Percentiles rank a stretch among this genome's conserved stretches.
phyloP scores from a whole-genome alignment of 257 asterid genomes.

The Solanum pennellii region DNA sequence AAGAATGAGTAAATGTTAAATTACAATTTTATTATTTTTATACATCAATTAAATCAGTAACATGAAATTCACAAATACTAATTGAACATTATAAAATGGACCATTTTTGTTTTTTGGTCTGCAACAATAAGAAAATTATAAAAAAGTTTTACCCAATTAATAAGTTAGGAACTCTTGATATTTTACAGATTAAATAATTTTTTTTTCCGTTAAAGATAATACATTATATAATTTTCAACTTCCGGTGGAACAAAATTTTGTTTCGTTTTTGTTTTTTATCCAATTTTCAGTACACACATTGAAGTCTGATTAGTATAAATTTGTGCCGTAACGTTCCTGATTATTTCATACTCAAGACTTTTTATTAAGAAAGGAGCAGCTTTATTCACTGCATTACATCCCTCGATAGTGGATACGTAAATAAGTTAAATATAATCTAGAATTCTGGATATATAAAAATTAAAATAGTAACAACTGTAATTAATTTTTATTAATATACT shows the following conservation, averaged over 20 bases:
- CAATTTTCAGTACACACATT: too few species aligned
- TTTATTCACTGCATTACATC: neutral
- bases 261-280: too few species aligned
- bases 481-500: neutral
- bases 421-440: neutral
- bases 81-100: neutral
- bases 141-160: neutral
- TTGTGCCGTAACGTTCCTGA: too few species aligned
- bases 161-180: neutral
- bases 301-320: too few species aligned
- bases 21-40: neutral
- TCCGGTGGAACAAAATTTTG: too few species aligned
- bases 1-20: neutral
- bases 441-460: neutral
- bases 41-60: neutral
- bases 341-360: fast-evolving
- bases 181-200: too few species aligned
- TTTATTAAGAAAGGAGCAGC: too few species aligned
- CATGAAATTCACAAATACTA: neutral
- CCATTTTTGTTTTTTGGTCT: neutral
- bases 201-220: neutral
- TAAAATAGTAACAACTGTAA: neutral
- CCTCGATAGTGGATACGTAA: neutral
- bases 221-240: neutral
- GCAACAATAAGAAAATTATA: neutral